These are phyloP conservation scores for Pleurotus eryngii DNA, from an alignment of 768 basidiomycete genomes.

Conservation along the genomic window DNA sequence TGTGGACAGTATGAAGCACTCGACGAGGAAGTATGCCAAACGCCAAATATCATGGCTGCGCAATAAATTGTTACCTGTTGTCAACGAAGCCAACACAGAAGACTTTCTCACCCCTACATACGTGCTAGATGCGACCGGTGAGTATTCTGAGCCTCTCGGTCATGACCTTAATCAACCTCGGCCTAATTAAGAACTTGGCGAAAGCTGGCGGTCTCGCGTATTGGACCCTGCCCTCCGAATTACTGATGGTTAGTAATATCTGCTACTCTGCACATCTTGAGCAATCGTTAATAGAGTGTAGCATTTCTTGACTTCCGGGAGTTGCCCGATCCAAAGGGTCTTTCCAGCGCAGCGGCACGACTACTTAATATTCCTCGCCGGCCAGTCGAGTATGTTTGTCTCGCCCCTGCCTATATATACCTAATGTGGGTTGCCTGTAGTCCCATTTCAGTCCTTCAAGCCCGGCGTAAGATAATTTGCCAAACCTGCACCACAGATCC, in stretches of 20 bases:
- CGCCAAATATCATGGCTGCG: constrained; percentile 90
- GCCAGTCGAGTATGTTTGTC: constrained; percentile 39
- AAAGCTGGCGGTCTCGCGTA: constrained; percentile 59
- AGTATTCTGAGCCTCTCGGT: constrained; percentile 11
- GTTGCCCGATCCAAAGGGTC: constrained; percentile 53
- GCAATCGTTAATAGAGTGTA: constrained; percentile 20
- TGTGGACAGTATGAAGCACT: constrained; percentile 76
- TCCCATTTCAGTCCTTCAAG: constrained; percentile 51
- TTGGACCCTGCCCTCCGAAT: constrained; percentile 46
- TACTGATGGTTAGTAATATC: constrained; percentile 37
- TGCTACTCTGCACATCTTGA: background rate
- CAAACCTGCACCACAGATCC: constrained; percentile 56
- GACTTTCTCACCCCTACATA: constrained; percentile 36
- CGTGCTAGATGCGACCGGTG: constrained; percentile 69
- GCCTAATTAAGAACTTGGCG: constrained; percentile 40
- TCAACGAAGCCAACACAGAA: constrained; percentile 44
- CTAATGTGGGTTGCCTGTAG: constrained; percentile 30
- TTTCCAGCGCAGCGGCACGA: constrained; percentile 52
- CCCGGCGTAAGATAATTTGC: constrained; percentile 59
- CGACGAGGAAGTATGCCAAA: constrained; percentile 89
- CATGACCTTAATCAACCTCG: background rate
- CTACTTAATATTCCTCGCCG: constrained; percentile 47
- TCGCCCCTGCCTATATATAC: background rate
- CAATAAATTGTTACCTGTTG: constrained; percentile 81
- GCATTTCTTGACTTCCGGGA: constrained; percentile 50